phyloP scores from a whole-genome alignment of 208 protist genomes.

The Trypanosoma brucei region DNA sequence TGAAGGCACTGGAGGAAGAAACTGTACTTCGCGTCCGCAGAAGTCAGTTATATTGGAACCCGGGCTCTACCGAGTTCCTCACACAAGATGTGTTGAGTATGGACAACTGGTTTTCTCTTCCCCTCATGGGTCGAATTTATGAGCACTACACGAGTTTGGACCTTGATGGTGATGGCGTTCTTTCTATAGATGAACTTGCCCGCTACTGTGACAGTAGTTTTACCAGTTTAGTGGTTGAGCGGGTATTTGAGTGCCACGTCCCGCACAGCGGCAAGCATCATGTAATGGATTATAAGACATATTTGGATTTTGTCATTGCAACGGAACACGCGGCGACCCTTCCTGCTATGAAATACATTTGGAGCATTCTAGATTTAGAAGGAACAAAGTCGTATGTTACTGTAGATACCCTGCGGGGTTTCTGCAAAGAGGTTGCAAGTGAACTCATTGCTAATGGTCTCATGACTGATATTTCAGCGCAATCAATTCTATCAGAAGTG shows the following conservation, averaged over 20 bases:
- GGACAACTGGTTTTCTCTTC: conserved; percentile 88
- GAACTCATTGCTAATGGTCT: conserved; percentile 69
- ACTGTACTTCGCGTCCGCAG: conserved; percentile 38
- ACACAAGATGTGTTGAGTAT: conserved; percentile 51
- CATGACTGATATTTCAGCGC: conserved; percentile 74
- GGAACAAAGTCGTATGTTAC: conserved; percentile 54
- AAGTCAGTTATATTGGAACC: conserved; percentile 65
- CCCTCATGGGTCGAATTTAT: conserved; percentile 84
- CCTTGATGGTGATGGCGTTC: conserved; percentile 77
- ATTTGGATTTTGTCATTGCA: conserved; percentile 91
- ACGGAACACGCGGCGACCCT: conserved; percentile 80
- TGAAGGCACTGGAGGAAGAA: conserved; percentile 40
- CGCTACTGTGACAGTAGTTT: conserved; percentile 86
- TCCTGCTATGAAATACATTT: conserved; percentile 84
- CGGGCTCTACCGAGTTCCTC: conserved; percentile 68
- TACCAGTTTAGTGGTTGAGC: conserved; percentile 72
- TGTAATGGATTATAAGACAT: conserved; percentile 91
- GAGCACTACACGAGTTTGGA: conserved; percentile 87
- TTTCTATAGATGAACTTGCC: conserved; percentile 68
- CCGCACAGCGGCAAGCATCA: conserved; percentile 55
- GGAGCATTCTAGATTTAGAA: conserved; percentile 77
- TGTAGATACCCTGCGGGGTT: conserved; percentile 63
- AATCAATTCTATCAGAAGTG: conserved; percentile 82
- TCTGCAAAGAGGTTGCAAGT: conserved; percentile 80
- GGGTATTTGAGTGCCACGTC: conserved; percentile 88